These are phyloP conservation scores for Vanilla planifolia DNA, from an alignment of 106 monocot genomes.

Conservation along the genomic window DNA sequence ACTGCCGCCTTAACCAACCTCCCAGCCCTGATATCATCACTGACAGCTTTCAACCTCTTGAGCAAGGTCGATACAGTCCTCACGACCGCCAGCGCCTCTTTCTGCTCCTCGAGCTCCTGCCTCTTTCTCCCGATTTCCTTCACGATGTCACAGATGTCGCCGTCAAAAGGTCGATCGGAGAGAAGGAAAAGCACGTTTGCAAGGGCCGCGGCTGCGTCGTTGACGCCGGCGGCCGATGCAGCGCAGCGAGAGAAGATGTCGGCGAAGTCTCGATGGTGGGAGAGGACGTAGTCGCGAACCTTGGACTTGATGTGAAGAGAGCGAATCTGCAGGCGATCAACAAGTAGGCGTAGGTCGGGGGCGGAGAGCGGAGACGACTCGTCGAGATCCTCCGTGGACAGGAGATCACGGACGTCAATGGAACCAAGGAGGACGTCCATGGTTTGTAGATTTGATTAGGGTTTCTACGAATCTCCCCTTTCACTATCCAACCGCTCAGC, in stretches of 20 bases:
- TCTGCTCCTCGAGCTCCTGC: slow-evolving; percentile 57
- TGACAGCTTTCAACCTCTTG: slow-evolving; percentile 32
- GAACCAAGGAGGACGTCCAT: slow-evolving; percentile 69
- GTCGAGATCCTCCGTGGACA: slow-evolving; percentile 39
- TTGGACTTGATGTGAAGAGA: slow-evolving; percentile 63
- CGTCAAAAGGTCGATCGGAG: slow-evolving; percentile 39
- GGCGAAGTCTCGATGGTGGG: slow-evolving; percentile 53
- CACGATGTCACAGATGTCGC: slow-evolving; percentile 32
- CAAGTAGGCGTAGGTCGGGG: slow-evolving; percentile 90
- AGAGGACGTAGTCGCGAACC: slow-evolving; percentile 58
- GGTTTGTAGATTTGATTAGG: neutral
- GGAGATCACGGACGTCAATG: slow-evolving; percentile 80
- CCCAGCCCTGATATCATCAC: slow-evolving; percentile 27
- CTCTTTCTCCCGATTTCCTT: slow-evolving; percentile 42
- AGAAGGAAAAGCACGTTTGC: slow-evolving; percentile 32
- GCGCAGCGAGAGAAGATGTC: slow-evolving; percentile 50
- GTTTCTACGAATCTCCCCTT: too few relatives aligned
- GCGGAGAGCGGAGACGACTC: slow-evolving; percentile 72
- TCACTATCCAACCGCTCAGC: too few relatives aligned
- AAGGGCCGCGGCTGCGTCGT: slow-evolving; percentile 29
- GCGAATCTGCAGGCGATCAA: slow-evolving; percentile 75
- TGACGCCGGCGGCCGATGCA: slow-evolving; percentile 25
- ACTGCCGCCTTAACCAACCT: slow-evolving; percentile 51
- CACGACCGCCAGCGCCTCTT: slow-evolving; percentile 44
- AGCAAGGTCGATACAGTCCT: slow-evolving; percentile 18